phyloP scores from a whole-genome alignment of 169 alveolate species.

The Plasmodium gaboni region DNA sequence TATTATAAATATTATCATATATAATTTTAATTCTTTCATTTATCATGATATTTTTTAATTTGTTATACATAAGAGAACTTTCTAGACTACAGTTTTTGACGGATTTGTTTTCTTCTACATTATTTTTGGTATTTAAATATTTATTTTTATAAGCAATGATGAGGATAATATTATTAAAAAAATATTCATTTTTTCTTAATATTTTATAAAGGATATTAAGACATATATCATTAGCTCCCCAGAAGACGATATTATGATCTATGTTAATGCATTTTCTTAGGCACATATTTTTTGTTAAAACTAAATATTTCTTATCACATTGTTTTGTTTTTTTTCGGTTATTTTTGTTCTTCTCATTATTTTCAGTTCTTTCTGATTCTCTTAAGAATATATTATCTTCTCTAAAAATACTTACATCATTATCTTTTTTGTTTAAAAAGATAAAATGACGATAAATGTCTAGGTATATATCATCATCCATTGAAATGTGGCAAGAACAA shows the following conservation, averaged over 20 bases:
- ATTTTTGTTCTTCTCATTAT: neutral
- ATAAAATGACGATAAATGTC: conserved; percentile 48
- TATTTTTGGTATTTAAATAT: neutral
- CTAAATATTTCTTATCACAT: conserved; percentile 1
- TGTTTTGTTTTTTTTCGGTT: neutral
- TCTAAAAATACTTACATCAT: conserved; percentile 14
- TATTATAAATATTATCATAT: conserved; percentile 50
- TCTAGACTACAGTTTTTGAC: conserved; percentile 30
- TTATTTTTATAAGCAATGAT: conserved; percentile 25
- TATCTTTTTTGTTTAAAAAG: conserved; percentile 32
- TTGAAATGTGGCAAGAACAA: conserved; percentile 49
- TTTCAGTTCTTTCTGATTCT: neutral
- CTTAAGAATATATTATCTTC: neutral
- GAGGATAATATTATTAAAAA: conserved; percentile 47
- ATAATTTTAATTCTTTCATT: conserved; percentile 38
- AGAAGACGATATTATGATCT: conserved; percentile 46
- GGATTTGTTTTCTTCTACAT: conserved; percentile 2
- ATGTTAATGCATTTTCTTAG: conserved; percentile 13
- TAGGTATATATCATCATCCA: neutral
- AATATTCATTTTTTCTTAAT: conserved; percentile 25
- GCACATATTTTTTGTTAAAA: conserved; percentile 63
- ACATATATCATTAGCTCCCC: conserved; percentile 65
- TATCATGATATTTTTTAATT: conserved; percentile 28
- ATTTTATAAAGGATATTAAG: conserved; percentile 21
- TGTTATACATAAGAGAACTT: conserved; percentile 11